Conservation (phyloP, 495 filamentous ascomycete genomes). For the Hypoxylon subgilvum region DNA sequence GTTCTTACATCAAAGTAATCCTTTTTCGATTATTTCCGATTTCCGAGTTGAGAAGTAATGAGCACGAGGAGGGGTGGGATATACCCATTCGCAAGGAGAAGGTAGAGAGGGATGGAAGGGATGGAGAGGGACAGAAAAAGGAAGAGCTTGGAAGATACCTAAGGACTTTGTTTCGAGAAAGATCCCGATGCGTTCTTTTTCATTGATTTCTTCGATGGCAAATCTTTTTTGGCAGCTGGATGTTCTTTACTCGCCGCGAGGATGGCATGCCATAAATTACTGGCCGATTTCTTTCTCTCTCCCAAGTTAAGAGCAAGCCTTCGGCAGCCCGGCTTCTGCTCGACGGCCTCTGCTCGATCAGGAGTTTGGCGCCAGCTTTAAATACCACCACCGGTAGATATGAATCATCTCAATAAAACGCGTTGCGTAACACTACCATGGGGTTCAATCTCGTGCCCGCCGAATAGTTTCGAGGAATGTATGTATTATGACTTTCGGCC, state of each 20-base stretch:
- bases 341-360: not conserved
- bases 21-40: constrained; percentile 24
- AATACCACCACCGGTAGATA: constrained; percentile 16
- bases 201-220: constrained; percentile 25
- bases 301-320: constrained; percentile 3
- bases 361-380: constrained; percentile 2
- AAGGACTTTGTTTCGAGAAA: constrained; percentile 17
- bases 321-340: not conserved
- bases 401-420: constrained; percentile 23
- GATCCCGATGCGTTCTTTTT: constrained; percentile 9
- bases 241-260: too few species aligned
- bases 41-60: constrained; percentile 30
- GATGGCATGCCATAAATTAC: constrained; percentile 8
- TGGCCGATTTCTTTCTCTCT: constrained; percentile 12
- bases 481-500: too few species aligned
- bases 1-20: constrained; percentile 17
- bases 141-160: constrained; percentile 38
- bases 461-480: too few species aligned
- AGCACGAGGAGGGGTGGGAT: constrained; percentile 19
- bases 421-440: constrained; percentile 1
- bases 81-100: constrained; percentile 26
- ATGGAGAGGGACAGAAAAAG: constrained; percentile 4
- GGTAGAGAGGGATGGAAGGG: too few species aligned
- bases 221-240: constrained; percentile 18
- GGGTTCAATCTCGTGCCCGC: not conserved